Base-by-base conservation (phyloP, 768 basidiomycete genomes). In the Gymnopilus junonius region DNA sequence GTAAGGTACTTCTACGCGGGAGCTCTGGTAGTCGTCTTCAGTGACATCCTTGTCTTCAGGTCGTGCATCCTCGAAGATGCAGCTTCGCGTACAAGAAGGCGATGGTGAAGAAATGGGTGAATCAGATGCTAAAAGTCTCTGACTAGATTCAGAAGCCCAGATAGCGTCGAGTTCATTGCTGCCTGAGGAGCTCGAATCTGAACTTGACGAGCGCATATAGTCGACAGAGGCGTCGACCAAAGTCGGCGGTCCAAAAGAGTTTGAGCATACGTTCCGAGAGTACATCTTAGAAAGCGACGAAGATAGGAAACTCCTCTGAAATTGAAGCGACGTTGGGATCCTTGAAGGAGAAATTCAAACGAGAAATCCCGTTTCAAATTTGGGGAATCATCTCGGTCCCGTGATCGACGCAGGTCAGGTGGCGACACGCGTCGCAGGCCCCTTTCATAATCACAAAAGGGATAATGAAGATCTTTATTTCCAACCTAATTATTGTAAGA, bases 201-300 rank as follows among this genome's bases (percentile, higher is more conserved):
- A 50, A 51, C 58, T 64, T 14, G 64, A 59, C 25, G 58, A 32
- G 39, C 64, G 64, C 64, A 65, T 65, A 65, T 65, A 65, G 29
- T 58, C 64, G 51, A 61, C 42, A 51, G 32, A 53, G 6, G n/a
- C 55, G 25, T 43, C 59, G 39, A 50, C 25, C 8, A 61, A 46
- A 27, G 42, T 32, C 27, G 31, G 48, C 15, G n/a, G 17, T 20
- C 40, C 40, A 4, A 42, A 4, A 42, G n/a, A n/a, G n/a, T n/a
- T n/a, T 42, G 40, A n/a, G 40, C 8, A 42, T n/a, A n/a, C 5
- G 40, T 42, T n/a, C 40, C 17, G n/a, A 42, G 40, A 42, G 17
- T 42, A 7, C 8, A 42, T 42, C n/a, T 7, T n/a, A 5, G 40
- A n/a, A n/a, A 11, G 40, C 40, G 17, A 6, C 17, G n/a, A n/a